Evolutionary conservation across 2,329 filamentous ascomycete genomes (phyloP).

Genomic region (Thielaviopsis euricoi): DNA sequence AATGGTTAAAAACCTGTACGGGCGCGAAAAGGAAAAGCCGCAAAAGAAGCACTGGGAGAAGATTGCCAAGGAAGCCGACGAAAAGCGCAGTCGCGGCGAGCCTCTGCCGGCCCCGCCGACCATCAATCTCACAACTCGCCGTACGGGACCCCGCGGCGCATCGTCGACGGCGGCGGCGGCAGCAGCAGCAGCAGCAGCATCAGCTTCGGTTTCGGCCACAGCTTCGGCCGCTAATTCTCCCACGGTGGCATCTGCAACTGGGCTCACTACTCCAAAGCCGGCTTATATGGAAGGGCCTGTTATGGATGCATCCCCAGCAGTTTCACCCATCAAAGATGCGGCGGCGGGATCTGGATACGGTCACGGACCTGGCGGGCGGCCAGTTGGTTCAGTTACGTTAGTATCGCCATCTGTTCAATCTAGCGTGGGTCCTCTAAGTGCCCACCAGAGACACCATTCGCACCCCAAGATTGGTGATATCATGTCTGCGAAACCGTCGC

Average conservation of each 20-base stretch:
- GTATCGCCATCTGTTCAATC: background rate
- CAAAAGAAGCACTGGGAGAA: conserved; percentile 39
- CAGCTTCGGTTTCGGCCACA: conserved; percentile 5
- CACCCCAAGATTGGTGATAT: conserved; percentile 4
- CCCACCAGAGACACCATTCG: conserved; percentile 2
- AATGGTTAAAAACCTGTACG: conserved; percentile 66
- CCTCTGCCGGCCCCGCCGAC: conserved; percentile 41
- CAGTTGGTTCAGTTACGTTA: background rate
- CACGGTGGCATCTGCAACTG: background rate
- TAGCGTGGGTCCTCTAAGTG: background rate
- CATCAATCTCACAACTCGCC: conserved; percentile 33
- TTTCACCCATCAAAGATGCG: conserved; percentile 4
- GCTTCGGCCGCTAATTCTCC: conserved; percentile 6
- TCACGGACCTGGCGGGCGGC: background rate
- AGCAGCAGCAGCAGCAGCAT: conserved; percentile 9
- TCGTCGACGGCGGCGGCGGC: conserved; percentile 23
- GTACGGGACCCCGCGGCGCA: conserved; percentile 26
- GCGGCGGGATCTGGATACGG: background rate
- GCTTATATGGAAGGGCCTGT: conserved; percentile 5
- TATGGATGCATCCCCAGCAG: conserved; percentile 4
- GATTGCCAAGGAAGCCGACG: conserved; percentile 43
- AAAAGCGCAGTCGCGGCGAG: conserved; percentile 37
- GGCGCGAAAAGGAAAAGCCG: conserved; percentile 42
- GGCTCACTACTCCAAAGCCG: conserved; percentile 6
- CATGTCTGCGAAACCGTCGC: conserved; percentile 1